Conservation (phyloP, 2,329 filamentous ascomycete genomes). For the Trichoderma citrinoviride region DNA sequence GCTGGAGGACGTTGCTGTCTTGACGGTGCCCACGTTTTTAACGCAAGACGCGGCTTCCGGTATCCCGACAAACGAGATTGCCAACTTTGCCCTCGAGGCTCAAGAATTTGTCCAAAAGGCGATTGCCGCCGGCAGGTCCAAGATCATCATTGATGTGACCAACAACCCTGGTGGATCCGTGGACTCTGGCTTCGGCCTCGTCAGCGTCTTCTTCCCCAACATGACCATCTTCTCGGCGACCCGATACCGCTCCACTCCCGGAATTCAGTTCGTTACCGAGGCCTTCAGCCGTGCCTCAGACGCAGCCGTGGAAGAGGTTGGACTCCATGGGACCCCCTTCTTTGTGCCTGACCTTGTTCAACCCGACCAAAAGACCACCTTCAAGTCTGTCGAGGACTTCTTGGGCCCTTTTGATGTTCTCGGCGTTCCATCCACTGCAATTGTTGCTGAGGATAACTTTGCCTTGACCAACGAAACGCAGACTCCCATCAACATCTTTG, state of each 20-base stretch:
- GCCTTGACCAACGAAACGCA: slow-evolving; percentile 21
- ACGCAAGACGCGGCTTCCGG: neutral
- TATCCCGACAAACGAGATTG: neutral
- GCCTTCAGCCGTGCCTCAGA: neutral
- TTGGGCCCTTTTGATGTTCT: neutral
- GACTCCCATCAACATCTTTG: slow-evolving; percentile 4
- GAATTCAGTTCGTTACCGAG: neutral
- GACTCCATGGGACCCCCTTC: too few relatives aligned
- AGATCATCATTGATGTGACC: slow-evolving; percentile 62
- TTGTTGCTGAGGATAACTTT: neutral
- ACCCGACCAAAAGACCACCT: slow-evolving; percentile 4
- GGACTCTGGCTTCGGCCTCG: slow-evolving; percentile 47
- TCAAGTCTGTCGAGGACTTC: neutral
- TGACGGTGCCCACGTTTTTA: neutral
- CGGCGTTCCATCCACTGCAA: slow-evolving; percentile 6
- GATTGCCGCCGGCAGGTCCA: slow-evolving; percentile 29
- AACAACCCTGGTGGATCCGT: slow-evolving; percentile 58
- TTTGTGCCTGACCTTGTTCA: neutral
- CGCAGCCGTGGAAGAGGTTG: too few relatives aligned
- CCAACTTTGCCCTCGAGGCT: slow-evolving; percentile 27
- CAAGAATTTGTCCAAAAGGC: slow-evolving; percentile 46
- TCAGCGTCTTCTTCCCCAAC: slow-evolving; percentile 41
- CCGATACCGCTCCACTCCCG: slow-evolving; percentile 18
- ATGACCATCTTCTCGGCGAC: slow-evolving; percentile 12
- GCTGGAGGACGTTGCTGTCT: slow-evolving; percentile 2